phyloP scores from a whole-genome alignment of 805 yeast species.

The Candida adriatica region DNA sequence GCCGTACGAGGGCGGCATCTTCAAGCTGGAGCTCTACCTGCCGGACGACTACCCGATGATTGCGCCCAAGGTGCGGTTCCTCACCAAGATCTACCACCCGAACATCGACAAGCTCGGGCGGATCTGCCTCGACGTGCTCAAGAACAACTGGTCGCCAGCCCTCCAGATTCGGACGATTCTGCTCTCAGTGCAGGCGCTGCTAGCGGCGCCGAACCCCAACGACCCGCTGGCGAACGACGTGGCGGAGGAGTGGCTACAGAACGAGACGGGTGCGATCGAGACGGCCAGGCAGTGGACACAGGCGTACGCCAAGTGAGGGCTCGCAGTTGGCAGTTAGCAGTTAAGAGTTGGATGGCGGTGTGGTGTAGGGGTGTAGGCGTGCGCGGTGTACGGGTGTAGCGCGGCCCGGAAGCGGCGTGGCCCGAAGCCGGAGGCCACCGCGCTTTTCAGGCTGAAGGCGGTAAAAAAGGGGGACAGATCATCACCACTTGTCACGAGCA shows the following conservation, averaged over 20 bases:
- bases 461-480: too few relatives aligned
- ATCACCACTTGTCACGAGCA: too few relatives aligned
- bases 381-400: too few relatives aligned
- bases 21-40: conserved; percentile 76
- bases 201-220: conserved; percentile 96
- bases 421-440: too few relatives aligned
- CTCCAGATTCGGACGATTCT: conserved; percentile 89
- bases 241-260: conserved; percentile 91
- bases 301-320: conserved; percentile 8
- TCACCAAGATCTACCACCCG: conserved; percentile 93
- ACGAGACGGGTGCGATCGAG: conserved; percentile 70
- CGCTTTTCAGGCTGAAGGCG: too few relatives aligned
- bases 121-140: conserved; percentile 90
- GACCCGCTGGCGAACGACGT: conserved; percentile 98
- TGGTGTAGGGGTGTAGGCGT: too few relatives aligned
- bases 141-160: conserved; percentile 97
- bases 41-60: conserved; percentile 99
- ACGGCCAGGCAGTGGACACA: conserved; percentile 56
- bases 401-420: too few relatives aligned
- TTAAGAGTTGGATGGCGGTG: too few relatives aligned
- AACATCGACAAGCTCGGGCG: conserved; percentile 94
- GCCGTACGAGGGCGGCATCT: conserved; percentile 83
- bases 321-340: too few relatives aligned
- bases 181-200: conserved; percentile 83
- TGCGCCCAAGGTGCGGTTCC: conserved; percentile 91